Evolutionary conservation across 1,284 basidiomycete species (phyloP).

Genomic region (Amylostereum areolatum): DNA sequence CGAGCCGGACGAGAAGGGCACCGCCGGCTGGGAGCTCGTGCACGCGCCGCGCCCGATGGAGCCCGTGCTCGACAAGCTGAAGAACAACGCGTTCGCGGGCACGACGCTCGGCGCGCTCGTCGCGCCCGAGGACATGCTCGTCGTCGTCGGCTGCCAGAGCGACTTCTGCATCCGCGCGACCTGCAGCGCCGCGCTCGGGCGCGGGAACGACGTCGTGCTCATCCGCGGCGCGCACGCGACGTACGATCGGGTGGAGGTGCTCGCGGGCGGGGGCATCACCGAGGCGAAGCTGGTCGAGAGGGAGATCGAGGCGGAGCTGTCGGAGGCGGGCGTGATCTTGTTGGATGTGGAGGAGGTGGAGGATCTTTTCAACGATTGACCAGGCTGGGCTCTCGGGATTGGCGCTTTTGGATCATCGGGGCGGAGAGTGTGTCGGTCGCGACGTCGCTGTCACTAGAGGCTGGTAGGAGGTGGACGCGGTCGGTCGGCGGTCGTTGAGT

Average conservation of each 20-base stretch:
- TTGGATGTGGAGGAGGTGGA: conserved; percentile 57
- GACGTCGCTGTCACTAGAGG: too few species aligned
- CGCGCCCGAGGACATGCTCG: conserved; percentile 46
- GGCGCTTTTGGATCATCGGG: too few species aligned
- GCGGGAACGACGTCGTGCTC: conserved; percentile 60
- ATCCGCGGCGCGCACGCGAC: conserved; percentile 61
- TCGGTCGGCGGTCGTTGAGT: too few species aligned
- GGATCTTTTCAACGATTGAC: background rate
- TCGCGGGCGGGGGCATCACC: conserved; percentile 47
- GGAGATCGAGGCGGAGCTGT: conserved; percentile 45
- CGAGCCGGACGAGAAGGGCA: conserved; percentile 50
- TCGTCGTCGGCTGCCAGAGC: conserved; percentile 61
- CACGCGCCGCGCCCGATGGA: conserved; percentile 44
- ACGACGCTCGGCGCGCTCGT: conserved; percentile 46
- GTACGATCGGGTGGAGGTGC: conserved; percentile 55
- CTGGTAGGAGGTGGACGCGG: too few species aligned
- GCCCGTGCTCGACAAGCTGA: conserved; percentile 54
- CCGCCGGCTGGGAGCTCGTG: conserved; percentile 53
- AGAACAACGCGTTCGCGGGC: conserved; percentile 64
- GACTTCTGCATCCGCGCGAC: conserved; percentile 64
- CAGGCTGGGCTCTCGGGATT: too few species aligned
- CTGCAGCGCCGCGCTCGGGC: conserved; percentile 51
- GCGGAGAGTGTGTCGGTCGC: too few species aligned
- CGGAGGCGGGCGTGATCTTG: conserved; percentile 57
- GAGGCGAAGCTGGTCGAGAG: conserved; percentile 42